A percentile compares a stretch with the other conserved stretches of the same genome.
phyloP scores from a whole-genome alignment of 805 yeast genomes.

The Candida krabiensis region DNA sequence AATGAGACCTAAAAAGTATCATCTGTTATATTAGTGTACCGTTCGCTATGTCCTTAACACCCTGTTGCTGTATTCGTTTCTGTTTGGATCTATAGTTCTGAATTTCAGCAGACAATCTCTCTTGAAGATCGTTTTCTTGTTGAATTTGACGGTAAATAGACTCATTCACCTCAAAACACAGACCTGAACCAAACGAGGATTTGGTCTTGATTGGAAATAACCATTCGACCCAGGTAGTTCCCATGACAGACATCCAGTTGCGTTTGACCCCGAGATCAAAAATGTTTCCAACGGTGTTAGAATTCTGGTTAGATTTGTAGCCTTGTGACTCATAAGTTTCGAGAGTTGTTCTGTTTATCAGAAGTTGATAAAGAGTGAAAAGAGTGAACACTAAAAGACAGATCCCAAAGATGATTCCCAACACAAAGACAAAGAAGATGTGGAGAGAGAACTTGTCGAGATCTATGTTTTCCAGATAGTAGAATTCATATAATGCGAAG shows the following conservation, averaged over 20 bases:
- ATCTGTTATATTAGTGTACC: too few relatives aligned
- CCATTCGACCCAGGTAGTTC: slow-evolving; percentile 66
- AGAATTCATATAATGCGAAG: slow-evolving; percentile 47
- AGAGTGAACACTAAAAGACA: slow-evolving; percentile 58
- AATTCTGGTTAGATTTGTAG: slow-evolving; percentile 40
- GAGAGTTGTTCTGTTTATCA: slow-evolving; percentile 73
- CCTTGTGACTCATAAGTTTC: slow-evolving; percentile 65
- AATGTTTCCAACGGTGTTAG: slow-evolving; percentile 57
- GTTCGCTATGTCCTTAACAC: slow-evolving; percentile 6
- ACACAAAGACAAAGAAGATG: slow-evolving; percentile 57
- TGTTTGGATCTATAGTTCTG: slow-evolving; percentile 23
- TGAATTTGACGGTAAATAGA: slow-evolving; percentile 39
- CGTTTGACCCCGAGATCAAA: slow-evolving; percentile 66
- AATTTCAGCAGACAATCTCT: slow-evolving; percentile 44
- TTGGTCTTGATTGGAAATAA: slow-evolving; percentile 50
- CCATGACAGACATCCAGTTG: slow-evolving; percentile 79
- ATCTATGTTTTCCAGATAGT: slow-evolving; percentile 28
- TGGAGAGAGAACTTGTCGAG: slow-evolving; percentile 51
- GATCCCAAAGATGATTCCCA: slow-evolving; percentile 52
- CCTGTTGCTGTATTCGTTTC: slow-evolving; percentile 23
- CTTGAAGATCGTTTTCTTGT: slow-evolving; percentile 44
- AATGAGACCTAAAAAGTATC: too few relatives aligned
- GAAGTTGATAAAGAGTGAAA: slow-evolving; percentile 58
- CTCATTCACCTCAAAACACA: slow-evolving; percentile 51
- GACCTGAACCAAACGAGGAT: slow-evolving; percentile 40